Evolutionary conservation across 345 rosid species (phyloP), one percentile per base, ranked within the genome.

Genomic region (Salix dunnii): DNA sequence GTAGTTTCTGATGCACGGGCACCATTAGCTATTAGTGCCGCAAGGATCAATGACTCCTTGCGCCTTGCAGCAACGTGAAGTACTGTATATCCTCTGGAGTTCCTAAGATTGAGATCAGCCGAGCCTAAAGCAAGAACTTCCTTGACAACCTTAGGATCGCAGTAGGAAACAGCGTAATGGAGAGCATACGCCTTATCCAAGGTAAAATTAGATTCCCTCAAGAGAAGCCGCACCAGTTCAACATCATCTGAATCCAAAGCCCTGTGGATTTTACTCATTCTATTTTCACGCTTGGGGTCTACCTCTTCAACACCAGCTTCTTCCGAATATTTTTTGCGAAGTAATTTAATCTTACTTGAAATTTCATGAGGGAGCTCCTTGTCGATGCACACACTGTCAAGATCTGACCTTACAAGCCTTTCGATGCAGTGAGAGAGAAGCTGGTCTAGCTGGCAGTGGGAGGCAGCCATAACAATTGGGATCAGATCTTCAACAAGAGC

Each of bases 61-160:
- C 87, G 77, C 83, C 85, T 83, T 0, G 89, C 87, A 69, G 89
- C 91, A 7, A 86, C 80, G 33, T 88, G 91, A 77, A 88, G 91
- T 18, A 75, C 87, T 0, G 86, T 76, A 76, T 69, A 73, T 13
- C 91, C 91, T 21, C 87, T 71, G 1, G 76, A 70, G 62, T 85
- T 76, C 74, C 35, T n/a, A 11, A 55, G 87, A 67, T 85, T 82
- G 72, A 86, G 70, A 68, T 55, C 62, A 55, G 62, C 62, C 14
- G 12, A 9, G 62, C 62, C 62, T 55, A 55, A n/a, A 55, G 27
- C 12, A 55, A 55, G 62, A 55, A 55, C 62, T 55, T 55, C 62
- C 27, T 8, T 55, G 28, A 55, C 62, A n/a, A 55, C 11, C 14
- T 55, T 55, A 55, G 62, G 28, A 55, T 55, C 62, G 23, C 62